Percentiles rank a stretch among this genome's conserved stretches.
phyloP scores from a whole-genome alignment of 176 grass and related monocot species.

The Oryza brachyantha region DNA sequence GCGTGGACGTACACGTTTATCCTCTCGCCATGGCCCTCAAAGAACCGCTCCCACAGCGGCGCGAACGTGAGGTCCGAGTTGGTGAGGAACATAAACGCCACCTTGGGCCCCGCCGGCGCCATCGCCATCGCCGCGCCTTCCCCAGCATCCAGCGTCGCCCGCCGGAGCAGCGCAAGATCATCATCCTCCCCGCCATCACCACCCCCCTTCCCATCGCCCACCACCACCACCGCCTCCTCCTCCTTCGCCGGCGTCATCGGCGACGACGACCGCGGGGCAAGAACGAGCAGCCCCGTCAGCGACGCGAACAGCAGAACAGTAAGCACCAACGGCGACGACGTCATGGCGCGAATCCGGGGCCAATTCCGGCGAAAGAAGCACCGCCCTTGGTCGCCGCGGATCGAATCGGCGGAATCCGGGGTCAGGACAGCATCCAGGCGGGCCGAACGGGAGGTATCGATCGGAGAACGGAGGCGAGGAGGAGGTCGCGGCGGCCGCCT shows the following conservation, averaged over 20 bases:
- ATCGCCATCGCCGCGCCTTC: neutral
- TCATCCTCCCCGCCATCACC: slow-evolving; percentile 38
- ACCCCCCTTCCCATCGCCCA: neutral
- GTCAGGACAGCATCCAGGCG: neutral
- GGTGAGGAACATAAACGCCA: slow-evolving; percentile 88
- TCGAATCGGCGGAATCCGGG: neutral
- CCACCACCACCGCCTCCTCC: neutral
- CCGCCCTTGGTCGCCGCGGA: neutral
- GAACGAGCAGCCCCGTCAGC: slow-evolving; percentile 39
- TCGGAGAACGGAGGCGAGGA: neutral
- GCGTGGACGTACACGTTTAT: slow-evolving; percentile 80
- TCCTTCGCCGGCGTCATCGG: neutral
- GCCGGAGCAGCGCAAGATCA: slow-evolving; percentile 60
- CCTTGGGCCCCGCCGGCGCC: slow-evolving; percentile 42
- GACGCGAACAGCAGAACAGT: slow-evolving; percentile 47
- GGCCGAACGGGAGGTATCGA: neutral
- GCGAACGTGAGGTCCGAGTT: slow-evolving; percentile 78
- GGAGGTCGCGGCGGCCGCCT: neutral
- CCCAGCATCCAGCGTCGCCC: slow-evolving; percentile 35
- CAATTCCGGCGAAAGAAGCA: neutral
- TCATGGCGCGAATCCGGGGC: slow-evolving; percentile 13
- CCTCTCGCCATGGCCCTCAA: slow-evolving; percentile 36
- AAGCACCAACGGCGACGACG: slow-evolving; percentile 38
- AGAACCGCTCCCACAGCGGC: slow-evolving; percentile 82
- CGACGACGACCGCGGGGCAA: slow-evolving; percentile 31